Conservation (phyloP, 192 early-diverging fungal species). For the Backusella parvicylindrica region DNA sequence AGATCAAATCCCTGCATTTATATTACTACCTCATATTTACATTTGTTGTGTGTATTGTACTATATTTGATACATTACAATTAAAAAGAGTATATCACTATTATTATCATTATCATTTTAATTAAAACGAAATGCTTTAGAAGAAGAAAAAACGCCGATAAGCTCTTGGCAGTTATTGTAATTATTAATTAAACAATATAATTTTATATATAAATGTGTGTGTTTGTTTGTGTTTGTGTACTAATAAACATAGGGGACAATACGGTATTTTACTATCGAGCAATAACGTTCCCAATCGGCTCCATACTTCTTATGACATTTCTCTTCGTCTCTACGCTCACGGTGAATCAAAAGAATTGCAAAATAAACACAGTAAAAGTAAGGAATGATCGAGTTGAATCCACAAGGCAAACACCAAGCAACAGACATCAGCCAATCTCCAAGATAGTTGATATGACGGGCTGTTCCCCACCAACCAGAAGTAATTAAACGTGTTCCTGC, state of each 20-base stretch:
- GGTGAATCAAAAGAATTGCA: constrained; percentile 84
- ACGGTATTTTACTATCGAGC: constrained; percentile 71
- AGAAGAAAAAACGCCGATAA: not conserved
- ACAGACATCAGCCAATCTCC: constrained; percentile 93
- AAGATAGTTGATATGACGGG: constrained; percentile 92
- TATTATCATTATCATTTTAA: not conserved
- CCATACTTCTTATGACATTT: constrained; percentile 92
- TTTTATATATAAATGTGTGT: no score
- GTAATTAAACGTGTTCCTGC: constrained; percentile 76
- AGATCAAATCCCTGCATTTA: no score
- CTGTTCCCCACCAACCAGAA: constrained; percentile 92
- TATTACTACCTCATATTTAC: no score
- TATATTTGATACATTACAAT: no score
- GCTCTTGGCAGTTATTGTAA: not conserved
- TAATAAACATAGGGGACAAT: constrained; percentile 69
- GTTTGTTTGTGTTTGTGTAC: not conserved
- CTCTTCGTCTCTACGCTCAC: constrained; percentile 82
- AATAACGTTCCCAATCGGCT: constrained; percentile 90
- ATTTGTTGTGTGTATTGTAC: no score
- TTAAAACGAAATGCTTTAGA: not conserved
- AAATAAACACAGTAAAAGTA: constrained; percentile 97
- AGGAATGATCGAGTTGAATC: constrained; percentile 76
- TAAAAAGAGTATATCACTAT: no score
- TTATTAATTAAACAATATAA: not conserved
- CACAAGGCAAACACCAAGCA: constrained; percentile 87